Base-by-base conservation (phyloP, 2,329 filamentous ascomycete genomes). In the Anisogramma anomala region DNA sequence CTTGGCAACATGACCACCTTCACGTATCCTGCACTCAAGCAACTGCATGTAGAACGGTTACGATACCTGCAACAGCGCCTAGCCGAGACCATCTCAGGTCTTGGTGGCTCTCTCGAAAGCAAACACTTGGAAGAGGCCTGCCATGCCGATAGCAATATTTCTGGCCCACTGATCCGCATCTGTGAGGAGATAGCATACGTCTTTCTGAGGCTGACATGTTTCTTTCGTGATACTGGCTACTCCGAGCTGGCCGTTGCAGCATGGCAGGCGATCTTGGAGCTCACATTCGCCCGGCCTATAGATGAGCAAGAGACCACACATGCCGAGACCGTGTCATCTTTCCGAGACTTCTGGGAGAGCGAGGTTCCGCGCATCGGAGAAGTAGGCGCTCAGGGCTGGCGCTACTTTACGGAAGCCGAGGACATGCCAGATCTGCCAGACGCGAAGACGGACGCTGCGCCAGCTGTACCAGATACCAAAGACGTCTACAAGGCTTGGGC, bases 291-390 rank as follows among this genome's bases (percentile, higher is more conserved):
- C 34, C 66, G 67, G 3, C 77, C 82, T 3, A 38, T 51, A 3
- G 41, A 54, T 4, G 49, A 42, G 1, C 17, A 50, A 4, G 37
- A 32, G 6, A 14, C 35, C 14, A 14, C 18, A 9, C 2, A 22
- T 13, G 34, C 36, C 8, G 45, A 41, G 11, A 8, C 43, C n/a
- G 36, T 67, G 9, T 55, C 59, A 2, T 54, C 55, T 0, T 83
- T 94, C 47, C 65, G 73, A 35, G 70, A 79, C 2, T 94, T 91
- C 48, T 96, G 91, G 91, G 86, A 94, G 45, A 84, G 78, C 42
- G 89, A 95, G 54, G 69, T 77, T 0, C 67, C 82, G 0, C 74
- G 89, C 5, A 72, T 94, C 40, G 89, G 89, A 8, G 89, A 96
- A 51, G 53, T 61, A 1, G 68, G 66, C 2, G 79, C 85, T 3